These are phyloP conservation scores for Thielaviopsis musarum DNA, from an alignment of 2,329 filamentous ascomycete genomes.

Conservation along the genomic window DNA sequence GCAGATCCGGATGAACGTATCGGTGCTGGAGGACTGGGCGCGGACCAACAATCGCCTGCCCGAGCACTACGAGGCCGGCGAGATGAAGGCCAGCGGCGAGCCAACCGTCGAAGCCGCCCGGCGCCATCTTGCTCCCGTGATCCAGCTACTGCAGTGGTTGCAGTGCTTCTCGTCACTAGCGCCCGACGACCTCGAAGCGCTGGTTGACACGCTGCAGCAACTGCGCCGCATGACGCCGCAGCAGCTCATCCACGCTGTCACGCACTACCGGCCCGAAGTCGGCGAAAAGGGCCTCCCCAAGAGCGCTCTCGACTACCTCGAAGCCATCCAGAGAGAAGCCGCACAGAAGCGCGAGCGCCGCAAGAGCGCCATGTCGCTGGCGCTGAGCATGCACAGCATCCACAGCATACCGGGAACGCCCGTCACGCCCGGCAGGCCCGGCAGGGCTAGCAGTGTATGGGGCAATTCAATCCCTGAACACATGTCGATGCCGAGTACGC, in stretches of 20 bases:
- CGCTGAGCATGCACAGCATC: slow-evolving; percentile 19
- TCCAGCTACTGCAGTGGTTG: slow-evolving; percentile 91
- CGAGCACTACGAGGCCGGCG: slow-evolving; percentile 88
- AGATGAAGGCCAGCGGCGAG: slow-evolving; percentile 70
- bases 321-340: slow-evolving; percentile 61
- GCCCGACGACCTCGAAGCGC: slow-evolving; percentile 67
- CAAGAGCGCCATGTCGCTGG: slow-evolving; percentile 30
- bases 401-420: slow-evolving; percentile 25
- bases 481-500: slow-evolving; percentile 7
- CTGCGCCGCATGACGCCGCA: slow-evolving; percentile 69
- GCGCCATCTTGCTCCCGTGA: slow-evolving; percentile 72
- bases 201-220: slow-evolving; percentile 79
- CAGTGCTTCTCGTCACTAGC: slow-evolving; percentile 92
- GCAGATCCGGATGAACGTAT: slow-evolving; percentile 99
- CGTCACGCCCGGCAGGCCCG: slow-evolving; percentile 23
- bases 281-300: slow-evolving; percentile 86
- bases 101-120: slow-evolving; percentile 71
- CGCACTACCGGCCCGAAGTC: slow-evolving; percentile 86
- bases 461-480: slow-evolving; percentile 19
- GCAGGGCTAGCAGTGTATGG: slow-evolving; percentile 26
- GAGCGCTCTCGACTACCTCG: slow-evolving; percentile 71
- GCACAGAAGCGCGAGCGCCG: slow-evolving; percentile 39
- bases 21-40: slow-evolving; percentile 89
- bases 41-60: slow-evolving; percentile 82
- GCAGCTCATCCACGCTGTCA: slow-evolving; percentile 80